Base-by-base conservation (phyloP, 768 basidiomycete species). In the Suillus placidus region DNA sequence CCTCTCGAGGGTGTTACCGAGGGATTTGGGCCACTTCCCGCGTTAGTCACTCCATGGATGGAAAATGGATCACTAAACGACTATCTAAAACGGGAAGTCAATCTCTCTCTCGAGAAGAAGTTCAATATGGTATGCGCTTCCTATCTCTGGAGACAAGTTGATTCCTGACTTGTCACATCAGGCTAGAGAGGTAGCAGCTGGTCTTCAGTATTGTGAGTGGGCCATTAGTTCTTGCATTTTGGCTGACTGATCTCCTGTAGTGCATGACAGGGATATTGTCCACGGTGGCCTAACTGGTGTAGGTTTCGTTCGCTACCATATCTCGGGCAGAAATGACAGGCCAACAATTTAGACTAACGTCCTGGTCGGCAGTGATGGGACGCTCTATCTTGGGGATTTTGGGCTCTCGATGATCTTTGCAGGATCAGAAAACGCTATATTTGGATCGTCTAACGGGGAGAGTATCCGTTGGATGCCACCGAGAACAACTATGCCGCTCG, bases 61-160 rank as follows among this genome's bases (percentile, higher is more conserved):
- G 49, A 60, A 32, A 77, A 73, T 3, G 76, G 77, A 10, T 71
- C 79, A 55, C 63, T 82, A 1, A 49, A 63, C 26, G 66, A 69
- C 20, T 81, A 76, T 61, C 51, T 81, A 20, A 66, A 65, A 5
- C 42, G 2, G 42, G 7, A 42, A 18, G 5, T 42, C 6, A 10
- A 42, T 42, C 40, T 42, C 20, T 43, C 18, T 2, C 20, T 18
- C 8, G 18, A 18, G 16, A 20, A 18, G 18, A 43, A 43, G 43
- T 43, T 43, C 7, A 18, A 3, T 4, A 43, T 43, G 43, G 43
- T 43, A 18, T 43, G 18, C 7, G 20, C 20, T 42, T 42, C 18
- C 5, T 42, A 42, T 42, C 7, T 10, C 16, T 20, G 20, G 43
- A 20, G 43, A 43, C 18, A 20, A 14, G 7, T 5, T 18, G 18